phyloP scores from a whole-genome alignment of 2,329 filamentous ascomycete species.

The Penicillium sp. region DNA sequence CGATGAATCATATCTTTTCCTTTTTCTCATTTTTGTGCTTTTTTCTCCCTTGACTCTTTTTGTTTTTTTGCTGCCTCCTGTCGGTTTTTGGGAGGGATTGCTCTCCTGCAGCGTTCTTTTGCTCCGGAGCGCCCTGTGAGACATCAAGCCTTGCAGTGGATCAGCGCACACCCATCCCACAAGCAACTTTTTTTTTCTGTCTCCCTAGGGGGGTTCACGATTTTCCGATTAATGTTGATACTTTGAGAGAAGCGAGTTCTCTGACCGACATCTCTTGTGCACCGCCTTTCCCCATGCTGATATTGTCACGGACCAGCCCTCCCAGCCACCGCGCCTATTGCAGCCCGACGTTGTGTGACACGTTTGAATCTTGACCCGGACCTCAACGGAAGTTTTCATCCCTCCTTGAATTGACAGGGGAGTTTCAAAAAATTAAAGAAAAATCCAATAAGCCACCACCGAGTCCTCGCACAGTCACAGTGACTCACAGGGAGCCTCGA shows the following conservation, averaged over 20 bases:
- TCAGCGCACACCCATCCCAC: slow-evolving; percentile 20
- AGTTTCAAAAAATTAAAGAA: not conserved
- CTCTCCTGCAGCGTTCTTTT: slow-evolving; percentile 31
- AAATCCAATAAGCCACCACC: not conserved
- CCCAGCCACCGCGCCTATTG: slow-evolving; percentile 30
- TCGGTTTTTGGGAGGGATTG: slow-evolving; percentile 19
- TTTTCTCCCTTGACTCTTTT: slow-evolving; percentile 3
- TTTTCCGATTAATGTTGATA: no score
- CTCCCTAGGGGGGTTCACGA: no score
- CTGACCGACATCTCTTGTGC: slow-evolving; percentile 18
- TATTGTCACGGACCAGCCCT: slow-evolving; percentile 23
- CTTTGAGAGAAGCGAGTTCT: not conserved
- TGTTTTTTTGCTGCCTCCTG: not conserved
- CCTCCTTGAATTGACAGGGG: slow-evolving; percentile 1
- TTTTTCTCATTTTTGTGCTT: not conserved
- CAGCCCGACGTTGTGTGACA: slow-evolving; percentile 30
- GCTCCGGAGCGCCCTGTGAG: slow-evolving; percentile 20
- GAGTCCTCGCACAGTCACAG: not conserved
- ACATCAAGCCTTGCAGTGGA: slow-evolving; percentile 31
- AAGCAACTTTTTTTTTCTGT: slow-evolving; percentile 10
- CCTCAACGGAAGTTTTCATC: slow-evolving; percentile 7
- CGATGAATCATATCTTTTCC: slow-evolving; percentile 20
- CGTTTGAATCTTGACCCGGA: slow-evolving; percentile 16
- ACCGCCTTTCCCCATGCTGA: slow-evolving; percentile 23
- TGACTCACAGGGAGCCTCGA: not conserved